phyloP scores from a whole-genome alignment of 2,329 filamentous ascomycete genomes.

The Alternaria arborescens region DNA sequence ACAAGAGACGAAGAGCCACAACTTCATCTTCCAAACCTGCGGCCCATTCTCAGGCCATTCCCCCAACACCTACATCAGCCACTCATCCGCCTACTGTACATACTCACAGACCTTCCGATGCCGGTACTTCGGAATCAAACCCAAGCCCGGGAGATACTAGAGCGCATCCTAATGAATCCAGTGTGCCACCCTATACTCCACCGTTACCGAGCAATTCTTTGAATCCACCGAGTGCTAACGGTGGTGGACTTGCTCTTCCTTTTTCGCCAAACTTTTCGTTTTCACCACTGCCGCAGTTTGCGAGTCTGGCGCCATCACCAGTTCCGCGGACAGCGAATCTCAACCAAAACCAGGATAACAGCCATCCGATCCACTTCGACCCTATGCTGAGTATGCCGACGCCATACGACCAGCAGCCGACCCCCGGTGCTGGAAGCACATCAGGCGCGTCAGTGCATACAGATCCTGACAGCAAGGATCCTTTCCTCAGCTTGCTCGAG shows the following conservation, averaged over 20 bases:
- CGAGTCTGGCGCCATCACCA: constrained; percentile 44
- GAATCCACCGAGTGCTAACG: constrained; percentile 28
- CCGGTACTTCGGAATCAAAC: constrained; percentile 34
- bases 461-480: constrained; percentile 72
- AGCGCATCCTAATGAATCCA: constrained; percentile 29
- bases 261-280: constrained; percentile 55
- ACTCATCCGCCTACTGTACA: constrained; percentile 34
- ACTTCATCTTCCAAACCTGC: constrained; percentile 36
- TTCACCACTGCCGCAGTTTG: constrained; percentile 45
- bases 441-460: constrained; percentile 52
- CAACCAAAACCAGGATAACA: constrained; percentile 27
- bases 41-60: constrained; percentile 28
- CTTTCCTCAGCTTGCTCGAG: constrained; percentile 79
- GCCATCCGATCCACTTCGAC: constrained; percentile 38
- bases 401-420: constrained; percentile 55
- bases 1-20: constrained; percentile 49
- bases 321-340: constrained; percentile 33
- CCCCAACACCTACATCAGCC: constrained; percentile 44
- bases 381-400: constrained; percentile 54
- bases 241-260: constrained; percentile 39
- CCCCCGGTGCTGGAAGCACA: constrained; percentile 56
- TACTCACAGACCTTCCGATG: constrained; percentile 33
- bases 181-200: constrained; percentile 40
- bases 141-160: constrained; percentile 34
- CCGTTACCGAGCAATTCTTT: constrained; percentile 31